Percentiles rank a stretch among this genome's conserved stretches.
These are phyloP conservation scores for Cladophialophora exuberans DNA, from an alignment of 2,329 filamentous ascomycete genomes.

Conservation along the genomic window DNA sequence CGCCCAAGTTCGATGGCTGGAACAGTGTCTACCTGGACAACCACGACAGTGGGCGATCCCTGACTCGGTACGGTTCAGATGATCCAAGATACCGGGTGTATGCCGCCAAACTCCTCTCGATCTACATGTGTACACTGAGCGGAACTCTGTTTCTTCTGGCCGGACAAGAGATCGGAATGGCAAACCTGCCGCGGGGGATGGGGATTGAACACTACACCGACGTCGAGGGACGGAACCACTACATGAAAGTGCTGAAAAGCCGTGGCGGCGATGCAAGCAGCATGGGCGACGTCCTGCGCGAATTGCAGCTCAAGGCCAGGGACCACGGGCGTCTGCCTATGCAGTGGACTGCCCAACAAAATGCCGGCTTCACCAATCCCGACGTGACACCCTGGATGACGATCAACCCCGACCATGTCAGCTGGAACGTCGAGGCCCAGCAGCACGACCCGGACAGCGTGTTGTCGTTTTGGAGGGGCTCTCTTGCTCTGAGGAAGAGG, in stretches of 20 bases:
- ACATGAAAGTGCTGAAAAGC: constrained; percentile 40
- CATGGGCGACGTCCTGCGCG: constrained; percentile 44
- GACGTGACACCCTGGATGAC: constrained; percentile 68
- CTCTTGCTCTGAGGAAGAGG: constrained; percentile 62
- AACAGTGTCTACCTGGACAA: constrained; percentile 66
- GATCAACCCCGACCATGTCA: constrained; percentile 63
- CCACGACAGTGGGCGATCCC: constrained; percentile 62
- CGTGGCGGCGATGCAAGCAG: constrained; percentile 28
- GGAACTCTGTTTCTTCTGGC: constrained; percentile 61
- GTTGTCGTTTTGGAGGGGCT: constrained; percentile 62
- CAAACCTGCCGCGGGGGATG: constrained; percentile 54
- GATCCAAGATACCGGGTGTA: constrained; percentile 48
- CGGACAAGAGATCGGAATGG: constrained; percentile 61
- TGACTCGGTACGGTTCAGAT: constrained; percentile 57
- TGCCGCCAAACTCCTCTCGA: constrained; percentile 63
- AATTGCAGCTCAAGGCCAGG: constrained; percentile 59
- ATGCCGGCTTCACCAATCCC: constrained; percentile 67
- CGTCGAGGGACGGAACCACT: constrained; percentile 42
- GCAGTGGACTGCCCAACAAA: constrained; percentile 63
- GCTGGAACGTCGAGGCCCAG: constrained; percentile 61
- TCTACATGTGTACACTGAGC: constrained; percentile 57
- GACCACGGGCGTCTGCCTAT: constrained; percentile 73
- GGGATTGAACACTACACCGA: constrained; percentile 41
- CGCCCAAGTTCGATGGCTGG: constrained; percentile 54
- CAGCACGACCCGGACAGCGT: constrained; percentile 50